These are phyloP conservation scores for Leishmania mexicana DNA, from an alignment of 208 protist genomes.

Conservation along the genomic window DNA sequence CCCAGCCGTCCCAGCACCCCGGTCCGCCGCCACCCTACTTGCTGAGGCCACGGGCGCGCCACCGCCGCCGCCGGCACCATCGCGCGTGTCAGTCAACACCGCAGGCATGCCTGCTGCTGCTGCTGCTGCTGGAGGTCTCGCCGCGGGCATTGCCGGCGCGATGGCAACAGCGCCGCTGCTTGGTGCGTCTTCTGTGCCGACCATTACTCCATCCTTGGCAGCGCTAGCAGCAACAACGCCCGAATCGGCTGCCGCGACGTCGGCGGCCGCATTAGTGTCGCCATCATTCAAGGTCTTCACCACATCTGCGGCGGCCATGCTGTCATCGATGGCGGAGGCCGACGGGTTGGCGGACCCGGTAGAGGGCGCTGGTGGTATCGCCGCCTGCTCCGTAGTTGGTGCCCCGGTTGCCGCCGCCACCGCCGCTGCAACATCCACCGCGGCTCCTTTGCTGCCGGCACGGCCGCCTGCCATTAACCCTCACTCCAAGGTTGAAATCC, in stretches of 20 bases:
- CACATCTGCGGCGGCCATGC: constrained; percentile 22
- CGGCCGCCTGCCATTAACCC: neutral
- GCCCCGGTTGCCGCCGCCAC: neutral
- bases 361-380: neutral
- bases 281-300: constrained; percentile 28
- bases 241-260: neutral
- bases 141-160: neutral
- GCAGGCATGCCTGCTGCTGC: neutral
- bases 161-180: neutral
- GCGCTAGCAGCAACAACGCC: constrained; percentile 1
- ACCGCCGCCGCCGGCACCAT: constrained; percentile 21
- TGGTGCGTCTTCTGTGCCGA: neutral
- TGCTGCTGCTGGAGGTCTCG: neutral
- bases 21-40: constrained; percentile 23
- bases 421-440: neutral
- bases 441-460: neutral
- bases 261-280: neutral
- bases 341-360: neutral
- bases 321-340: constrained; percentile 9
- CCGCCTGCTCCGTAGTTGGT: neutral
- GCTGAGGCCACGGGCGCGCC: constrained; percentile 27
- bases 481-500: constrained; percentile 3
- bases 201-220: neutral
- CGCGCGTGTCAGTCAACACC: neutral
- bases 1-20: constrained; percentile 26